Evolutionary conservation across 352 stramenopile species (phyloP).

Genomic region (Blastocystis sp.): DNA sequence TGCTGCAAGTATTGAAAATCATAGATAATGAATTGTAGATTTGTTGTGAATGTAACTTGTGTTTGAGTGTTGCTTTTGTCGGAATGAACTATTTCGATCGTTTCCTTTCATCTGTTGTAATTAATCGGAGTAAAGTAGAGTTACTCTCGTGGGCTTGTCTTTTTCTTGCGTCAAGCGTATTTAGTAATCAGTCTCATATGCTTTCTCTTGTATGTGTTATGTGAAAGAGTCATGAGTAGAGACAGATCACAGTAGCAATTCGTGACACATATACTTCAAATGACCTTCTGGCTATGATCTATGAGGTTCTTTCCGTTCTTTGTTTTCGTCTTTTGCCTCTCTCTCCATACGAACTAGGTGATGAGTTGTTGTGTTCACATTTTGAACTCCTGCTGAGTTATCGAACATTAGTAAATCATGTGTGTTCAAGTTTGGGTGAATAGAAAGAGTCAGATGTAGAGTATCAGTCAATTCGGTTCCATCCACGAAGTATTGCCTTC

Average conservation of each 20-base stretch:
- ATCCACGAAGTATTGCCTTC: no score
- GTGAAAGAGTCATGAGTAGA: not conserved
- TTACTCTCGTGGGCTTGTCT: constrained; percentile 14
- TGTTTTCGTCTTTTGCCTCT: not conserved
- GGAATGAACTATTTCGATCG: constrained; percentile 46
- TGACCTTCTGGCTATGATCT: not conserved
- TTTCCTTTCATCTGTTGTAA: not conserved
- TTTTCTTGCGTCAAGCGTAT: not conserved
- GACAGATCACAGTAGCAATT: not conserved
- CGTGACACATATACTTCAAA: not conserved
- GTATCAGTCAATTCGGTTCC: no score
- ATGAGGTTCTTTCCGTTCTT: not conserved
- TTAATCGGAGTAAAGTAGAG: constrained; percentile 1
- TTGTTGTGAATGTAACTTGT: not conserved
- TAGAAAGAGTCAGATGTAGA: no score
- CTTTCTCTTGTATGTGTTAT: not conserved
- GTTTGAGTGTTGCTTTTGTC: constrained; percentile 26
- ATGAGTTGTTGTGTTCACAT: no score
- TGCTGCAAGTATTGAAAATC: not conserved
- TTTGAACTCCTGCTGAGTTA: no score
- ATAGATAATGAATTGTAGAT: not conserved
- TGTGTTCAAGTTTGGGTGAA: no score
- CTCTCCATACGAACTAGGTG: no score
- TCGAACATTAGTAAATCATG: no score
- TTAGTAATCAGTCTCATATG: not conserved